Evolutionary conservation across 2,329 filamentous ascomycete genomes (phyloP).

Genomic region (Zelopaecilomyces penicillatus): DNA sequence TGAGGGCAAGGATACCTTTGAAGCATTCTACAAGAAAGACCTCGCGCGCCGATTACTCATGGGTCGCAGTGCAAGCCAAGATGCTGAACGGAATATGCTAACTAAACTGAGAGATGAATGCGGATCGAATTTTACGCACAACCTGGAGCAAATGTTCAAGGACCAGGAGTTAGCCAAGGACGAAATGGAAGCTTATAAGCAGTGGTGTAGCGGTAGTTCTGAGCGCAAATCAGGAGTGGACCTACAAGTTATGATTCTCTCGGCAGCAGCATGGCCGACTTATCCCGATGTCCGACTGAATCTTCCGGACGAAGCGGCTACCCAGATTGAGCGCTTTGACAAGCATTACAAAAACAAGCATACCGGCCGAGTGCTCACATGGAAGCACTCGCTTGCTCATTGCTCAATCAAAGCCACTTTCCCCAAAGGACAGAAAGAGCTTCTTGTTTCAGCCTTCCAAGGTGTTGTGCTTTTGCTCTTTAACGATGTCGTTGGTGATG

Average conservation of each 20-base stretch:
- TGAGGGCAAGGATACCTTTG: conserved; percentile 94
- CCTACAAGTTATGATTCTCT: conserved; percentile 82
- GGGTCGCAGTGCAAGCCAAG: conserved; percentile 85
- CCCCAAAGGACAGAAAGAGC: conserved; percentile 71
- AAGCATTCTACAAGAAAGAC: conserved; percentile 98
- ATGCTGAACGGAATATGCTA: conserved; percentile 94
- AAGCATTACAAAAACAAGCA: conserved; percentile 83
- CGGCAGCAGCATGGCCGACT: conserved; percentile 83
- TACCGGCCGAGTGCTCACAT: conserved; percentile 74
- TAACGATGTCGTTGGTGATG: conserved; percentile 56
- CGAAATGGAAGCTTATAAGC: conserved; percentile 84
- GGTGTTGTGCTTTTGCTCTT: conserved; percentile 86
- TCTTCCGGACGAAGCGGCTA: conserved; percentile 66
- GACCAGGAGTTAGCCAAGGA: conserved; percentile 90
- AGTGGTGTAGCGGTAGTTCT: conserved; percentile 47
- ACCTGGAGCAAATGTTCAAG: conserved; percentile 98
- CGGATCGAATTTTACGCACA: conserved; percentile 88
- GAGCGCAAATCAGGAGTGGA: conserved; percentile 43
- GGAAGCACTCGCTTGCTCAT: conserved; percentile 91
- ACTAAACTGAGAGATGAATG: conserved; percentile 87
- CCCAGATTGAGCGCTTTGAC: conserved; percentile 76
- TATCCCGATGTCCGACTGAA: conserved; percentile 69
- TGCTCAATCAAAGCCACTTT: conserved; percentile 79
- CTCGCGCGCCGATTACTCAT: conserved; percentile 82
- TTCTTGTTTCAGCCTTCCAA: conserved; percentile 87